A percentile compares a stretch with the other conserved stretches of the same genome.
These are phyloP conservation scores for Exophiala xenobiotica DNA, from an alignment of 2,329 filamentous ascomycete species.

Conservation along the genomic window DNA sequence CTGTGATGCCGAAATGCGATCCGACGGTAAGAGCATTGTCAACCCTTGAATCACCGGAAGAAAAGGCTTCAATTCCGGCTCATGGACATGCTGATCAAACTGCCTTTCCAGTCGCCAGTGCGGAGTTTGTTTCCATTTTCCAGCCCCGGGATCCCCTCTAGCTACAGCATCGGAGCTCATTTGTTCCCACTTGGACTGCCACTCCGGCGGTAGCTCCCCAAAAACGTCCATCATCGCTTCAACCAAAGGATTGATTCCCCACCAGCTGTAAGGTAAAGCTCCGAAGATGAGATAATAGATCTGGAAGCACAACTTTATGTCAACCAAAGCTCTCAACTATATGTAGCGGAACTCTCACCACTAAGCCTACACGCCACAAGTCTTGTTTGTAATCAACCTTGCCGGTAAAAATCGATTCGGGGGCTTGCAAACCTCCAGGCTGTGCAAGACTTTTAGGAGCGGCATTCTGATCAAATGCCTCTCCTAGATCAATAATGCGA, in stretches of 20 bases:
- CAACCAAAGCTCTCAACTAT: slow-evolving; percentile 3
- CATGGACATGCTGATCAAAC: slow-evolving; percentile 3
- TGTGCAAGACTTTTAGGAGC: slow-evolving; percentile 26
- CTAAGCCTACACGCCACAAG: slow-evolving; percentile 29
- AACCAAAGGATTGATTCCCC: slow-evolving; percentile 10
- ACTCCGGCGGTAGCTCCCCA: slow-evolving; percentile 11
- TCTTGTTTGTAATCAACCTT: slow-evolving; percentile 31
- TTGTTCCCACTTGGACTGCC: slow-evolving; percentile 9
- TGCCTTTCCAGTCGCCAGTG: not conserved
- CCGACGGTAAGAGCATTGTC: slow-evolving; percentile 1
- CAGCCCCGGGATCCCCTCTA: not conserved
- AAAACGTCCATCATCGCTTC: slow-evolving; percentile 13
- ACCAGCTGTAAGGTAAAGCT: slow-evolving; percentile 7
- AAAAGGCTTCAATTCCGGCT: not conserved
- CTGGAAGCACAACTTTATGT: slow-evolving; percentile 8
- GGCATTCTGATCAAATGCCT: slow-evolving; percentile 16
- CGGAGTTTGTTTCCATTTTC: slow-evolving; percentile 1
- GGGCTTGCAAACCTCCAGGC: slow-evolving; percentile 24
- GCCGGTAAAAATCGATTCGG: slow-evolving; percentile 32
- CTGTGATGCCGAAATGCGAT: slow-evolving; percentile 5
- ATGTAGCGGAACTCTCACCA: slow-evolving; percentile 9
- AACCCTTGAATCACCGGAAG: slow-evolving; percentile 4
- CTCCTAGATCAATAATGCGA: slow-evolving; percentile 32
- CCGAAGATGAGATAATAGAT: slow-evolving; percentile 17
- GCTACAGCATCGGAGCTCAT: slow-evolving; percentile 2